Base-by-base conservation (phyloP, 140 eudicot species). In the Anethum foeniculum region DNA sequence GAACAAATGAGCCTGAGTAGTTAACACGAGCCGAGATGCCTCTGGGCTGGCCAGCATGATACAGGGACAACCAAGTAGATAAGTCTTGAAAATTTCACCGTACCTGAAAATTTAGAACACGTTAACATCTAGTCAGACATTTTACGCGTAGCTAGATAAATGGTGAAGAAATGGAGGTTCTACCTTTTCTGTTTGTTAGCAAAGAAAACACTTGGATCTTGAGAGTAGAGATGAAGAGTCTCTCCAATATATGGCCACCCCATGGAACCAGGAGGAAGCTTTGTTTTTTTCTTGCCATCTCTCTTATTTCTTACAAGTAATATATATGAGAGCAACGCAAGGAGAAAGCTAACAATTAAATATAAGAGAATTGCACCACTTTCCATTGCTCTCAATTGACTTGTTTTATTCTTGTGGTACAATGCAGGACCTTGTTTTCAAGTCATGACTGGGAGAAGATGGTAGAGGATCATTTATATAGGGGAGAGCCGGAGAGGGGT, bases 31-130 rank as follows among this genome's bases (percentile, higher is more conserved):
- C 83, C 96, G 89, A 16, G 96, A 93, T 3, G 97, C 98, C 78
- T 94, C 98, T 0, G 98, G 98, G 85, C 97, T 90, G 34, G 98
- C 96, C 84, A 94, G 72, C 97, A 94, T 94, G 71, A 94, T 87
- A 79, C 96, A 90, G 27, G 97, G 98, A 79, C 90, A 94, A 30
- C 98, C 98, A 68, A 92, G 88, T 44, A 94, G 80, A 78, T 86
- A 92, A n/a, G 97, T 94, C 90, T 92, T 94, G 87, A 94, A 94
- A 28, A 94, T 90, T 48, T 92, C 94, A 28, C 98, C 98, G 58
- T 94, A 85, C 85, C 98, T 92, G 80, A 65, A 75, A 43, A 76
- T 39, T 43, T 44, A 74, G 6, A 39, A 23, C 77, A 74, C 32
- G 11, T 72, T n/a, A 74, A 14, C 58, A n/a, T 25, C 44, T 25